A percentile compares a stretch with the other conserved stretches of the same genome.
These are phyloP conservation scores for Lentinula aciculospora DNA, from an alignment of 768 basidiomycete species.

Conservation along the genomic window DNA sequence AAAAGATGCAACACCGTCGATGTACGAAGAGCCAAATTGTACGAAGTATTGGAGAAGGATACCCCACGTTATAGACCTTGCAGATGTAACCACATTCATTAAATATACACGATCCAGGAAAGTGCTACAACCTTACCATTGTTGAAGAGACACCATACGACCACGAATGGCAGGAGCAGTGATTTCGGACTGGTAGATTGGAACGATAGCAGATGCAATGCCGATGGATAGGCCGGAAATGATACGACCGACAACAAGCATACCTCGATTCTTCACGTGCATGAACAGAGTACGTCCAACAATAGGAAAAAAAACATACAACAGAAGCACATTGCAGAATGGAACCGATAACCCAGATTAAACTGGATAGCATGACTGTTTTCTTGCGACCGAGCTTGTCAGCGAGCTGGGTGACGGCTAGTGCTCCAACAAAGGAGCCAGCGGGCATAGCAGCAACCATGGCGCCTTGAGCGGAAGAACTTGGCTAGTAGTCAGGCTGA, in stretches of 20 bases:
- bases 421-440: conserved; percentile 62
- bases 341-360: conserved; percentile 70
- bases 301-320: conserved; percentile 18
- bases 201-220: conserved; percentile 59
- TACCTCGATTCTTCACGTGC: conserved; percentile 42
- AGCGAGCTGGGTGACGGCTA: conserved; percentile 56
- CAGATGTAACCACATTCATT: not conserved
- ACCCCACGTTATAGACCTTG: conserved; percentile 70
- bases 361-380: conserved; percentile 59
- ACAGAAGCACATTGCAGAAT: conserved; percentile 63
- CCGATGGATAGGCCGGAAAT: conserved; percentile 67
- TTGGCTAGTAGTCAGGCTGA: conserved; percentile 31
- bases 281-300: not conserved
- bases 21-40: conserved; percentile 71
- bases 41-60: conserved; percentile 73
- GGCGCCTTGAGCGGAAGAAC: conserved; percentile 55
- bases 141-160: conserved; percentile 70
- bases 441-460: conserved; percentile 81
- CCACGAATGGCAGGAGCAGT: conserved; percentile 70
- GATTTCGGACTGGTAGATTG: conserved; percentile 73
- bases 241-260: conserved; percentile 68
- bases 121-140: conserved; percentile 38
- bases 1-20: conserved; percentile 66
- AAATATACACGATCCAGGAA: not conserved
- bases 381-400: conserved; percentile 63